Evolutionary conservation across 139 green algal genomes (phyloP), one percentile per base, ranked within the genome.

Genomic region (Chlamydomonas sp.): DNA sequence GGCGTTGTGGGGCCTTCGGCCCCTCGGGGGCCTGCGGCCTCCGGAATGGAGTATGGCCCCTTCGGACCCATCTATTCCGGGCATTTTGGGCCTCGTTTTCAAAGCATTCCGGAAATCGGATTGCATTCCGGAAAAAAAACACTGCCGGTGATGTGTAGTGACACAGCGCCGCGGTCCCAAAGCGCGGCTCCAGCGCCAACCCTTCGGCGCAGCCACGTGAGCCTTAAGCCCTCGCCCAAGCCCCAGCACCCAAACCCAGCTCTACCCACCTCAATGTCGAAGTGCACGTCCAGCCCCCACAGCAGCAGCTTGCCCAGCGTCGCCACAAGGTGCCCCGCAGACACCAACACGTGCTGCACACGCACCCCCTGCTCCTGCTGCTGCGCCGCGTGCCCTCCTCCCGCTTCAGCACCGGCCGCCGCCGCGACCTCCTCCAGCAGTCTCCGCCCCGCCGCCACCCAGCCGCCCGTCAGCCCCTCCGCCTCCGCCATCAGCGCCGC

Each of bases 241-340:
- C 63, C 12, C 75, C 57, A 79, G 57, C 75, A 9, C 8, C 76
- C 57, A 8, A 67, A 5, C 76, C 76, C 6, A 66, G 1, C 1
- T 10, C 2, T 5, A 2, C 80, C 61, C 69, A 86, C 80, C 62
- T 71, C 59, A 5, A 86, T 86, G 71, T 86, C 82, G 60, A 86
- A 86, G 15, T 73, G 31, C 60, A 63, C 20, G 83, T 88, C 72
- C 83, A 88, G 62, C 2, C 72, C 83, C 83, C 83, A 88, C 73
- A 88, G 74, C 74, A 88, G 8, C 83, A 88, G 83, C 63, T 88
- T 88, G 63, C 83, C 83, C 5, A 88, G 20, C 49, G 83, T 81
- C 7, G 83, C 83, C 10, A 88, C 72, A 7, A 88, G 72, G 74
- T 88, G 83, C 31, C 73, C 73, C 3, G 73, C 74, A 2, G 83